Percentiles rank a stretch among this genome's conserved stretches.
phyloP scores from a whole-genome alignment of 176 grass and related monocot species.

The Otatea glauca region DNA sequence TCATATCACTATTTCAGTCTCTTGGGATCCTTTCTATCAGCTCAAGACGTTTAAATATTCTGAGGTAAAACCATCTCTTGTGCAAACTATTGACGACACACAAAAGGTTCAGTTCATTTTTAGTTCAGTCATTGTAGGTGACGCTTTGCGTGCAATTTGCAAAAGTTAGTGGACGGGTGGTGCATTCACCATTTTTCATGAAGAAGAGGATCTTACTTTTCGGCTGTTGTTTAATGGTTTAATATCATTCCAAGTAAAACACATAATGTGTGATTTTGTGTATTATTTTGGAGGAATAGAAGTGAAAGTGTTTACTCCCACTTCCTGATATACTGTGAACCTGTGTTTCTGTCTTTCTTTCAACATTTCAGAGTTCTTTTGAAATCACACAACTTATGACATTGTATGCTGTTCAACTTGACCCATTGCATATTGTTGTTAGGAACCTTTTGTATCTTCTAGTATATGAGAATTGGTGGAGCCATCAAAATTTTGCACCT shows the following conservation, averaged over 20 bases:
- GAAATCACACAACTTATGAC: slow-evolving; percentile 18
- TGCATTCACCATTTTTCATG: not conserved
- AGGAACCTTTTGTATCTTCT: slow-evolving; percentile 34
- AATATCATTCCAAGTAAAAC: slow-evolving; percentile 17
- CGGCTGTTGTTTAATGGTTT: slow-evolving; percentile 11
- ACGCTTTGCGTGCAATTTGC: slow-evolving; percentile 8
- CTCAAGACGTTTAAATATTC: slow-evolving; percentile 88
- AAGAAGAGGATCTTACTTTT: slow-evolving; percentile 17
- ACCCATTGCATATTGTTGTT: slow-evolving; percentile 7
- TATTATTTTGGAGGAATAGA: slow-evolving; percentile 22
- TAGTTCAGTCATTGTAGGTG: not conserved
- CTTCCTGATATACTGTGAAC: slow-evolving; percentile 16
- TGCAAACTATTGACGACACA: slow-evolving; percentile 8
- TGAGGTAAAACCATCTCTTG: slow-evolving; percentile 64
- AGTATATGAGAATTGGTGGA: slow-evolving; percentile 20
- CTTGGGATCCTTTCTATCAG: slow-evolving; percentile 93
- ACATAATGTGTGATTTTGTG: slow-evolving; percentile 9
- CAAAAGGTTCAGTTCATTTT: slow-evolving; percentile 8
- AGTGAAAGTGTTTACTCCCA: not conserved
- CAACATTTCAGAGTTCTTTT: slow-evolving; percentile 34
- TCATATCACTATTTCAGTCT: slow-evolving; percentile 96
- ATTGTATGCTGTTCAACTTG: slow-evolving; percentile 13
- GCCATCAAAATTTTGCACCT: not conserved
- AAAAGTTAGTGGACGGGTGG: not conserved
- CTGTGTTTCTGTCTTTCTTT: not conserved